Conservation (phyloP, 495 filamentous ascomycete genomes). For the Copromyces sp. region DNA sequence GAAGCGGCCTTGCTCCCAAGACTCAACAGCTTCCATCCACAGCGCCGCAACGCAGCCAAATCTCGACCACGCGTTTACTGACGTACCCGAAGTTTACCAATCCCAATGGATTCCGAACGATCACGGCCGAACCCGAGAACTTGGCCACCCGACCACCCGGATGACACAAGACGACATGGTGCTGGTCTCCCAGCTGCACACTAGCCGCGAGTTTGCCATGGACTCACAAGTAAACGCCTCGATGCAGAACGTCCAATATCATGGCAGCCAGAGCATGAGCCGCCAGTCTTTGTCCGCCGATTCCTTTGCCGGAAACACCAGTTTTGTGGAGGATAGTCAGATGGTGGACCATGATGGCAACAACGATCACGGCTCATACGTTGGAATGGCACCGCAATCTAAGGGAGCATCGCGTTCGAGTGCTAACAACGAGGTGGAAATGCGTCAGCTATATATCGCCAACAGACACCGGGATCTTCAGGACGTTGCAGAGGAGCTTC, state of each 20-base stretch:
- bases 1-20: conserved; percentile 64
- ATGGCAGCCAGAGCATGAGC: conserved; percentile 40
- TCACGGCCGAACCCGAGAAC: conserved; percentile 36
- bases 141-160: conserved; percentile 20
- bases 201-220: conserved; percentile 39
- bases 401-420: conserved; percentile 60
- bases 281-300: conserved; percentile 41
- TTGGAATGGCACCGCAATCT: conserved; percentile 33
- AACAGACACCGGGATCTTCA: conserved; percentile 66
- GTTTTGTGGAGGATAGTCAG: conserved; percentile 59
- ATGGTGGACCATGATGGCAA: conserved; percentile 57
- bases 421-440: conserved; percentile 81
- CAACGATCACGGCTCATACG: conserved; percentile 52
- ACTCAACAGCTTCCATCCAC: conserved; percentile 75
- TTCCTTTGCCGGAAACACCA: conserved; percentile 45
- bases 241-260: conserved; percentile 37
- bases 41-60: conserved; percentile 58
- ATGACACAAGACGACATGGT: conserved; percentile 61
- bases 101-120: conserved; percentile 43
- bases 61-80: conserved; percentile 47
- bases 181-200: conserved; percentile 47
- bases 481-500: conserved; percentile 72
- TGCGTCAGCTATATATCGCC: conserved; percentile 69
- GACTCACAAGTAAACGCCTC: conserved; percentile 42
- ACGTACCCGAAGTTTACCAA: conserved; percentile 42